Percentiles rank a stretch among this genome's conserved stretches.
phyloP scores from a whole-genome alignment of 768 basidiomycete species.

The Boletus vinaceobasis region DNA sequence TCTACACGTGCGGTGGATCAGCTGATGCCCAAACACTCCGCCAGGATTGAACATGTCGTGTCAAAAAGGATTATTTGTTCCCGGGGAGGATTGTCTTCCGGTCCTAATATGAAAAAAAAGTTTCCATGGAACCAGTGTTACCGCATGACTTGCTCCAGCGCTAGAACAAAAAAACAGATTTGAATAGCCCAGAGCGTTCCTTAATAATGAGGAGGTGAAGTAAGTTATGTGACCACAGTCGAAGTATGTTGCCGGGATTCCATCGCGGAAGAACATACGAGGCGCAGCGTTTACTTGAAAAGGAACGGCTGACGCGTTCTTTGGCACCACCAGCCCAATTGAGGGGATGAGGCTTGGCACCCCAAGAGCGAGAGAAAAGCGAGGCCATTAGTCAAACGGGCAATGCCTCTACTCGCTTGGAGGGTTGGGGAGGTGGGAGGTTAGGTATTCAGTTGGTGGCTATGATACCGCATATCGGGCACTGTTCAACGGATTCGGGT shows the following conservation, averaged over 20 bases:
- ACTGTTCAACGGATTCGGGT: constrained; percentile 32
- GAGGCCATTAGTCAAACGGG: constrained; percentile 31
- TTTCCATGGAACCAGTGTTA: constrained; percentile 23
- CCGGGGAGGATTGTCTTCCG: constrained; percentile 25
- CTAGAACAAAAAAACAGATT: constrained; percentile 23
- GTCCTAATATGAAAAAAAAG: constrained; percentile 28
- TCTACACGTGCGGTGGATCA: constrained; percentile 29
- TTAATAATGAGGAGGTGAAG: constrained; percentile 28
- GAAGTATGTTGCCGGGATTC: constrained; percentile 25
- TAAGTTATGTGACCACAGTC: constrained; percentile 25
- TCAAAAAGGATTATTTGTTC: constrained; percentile 22
- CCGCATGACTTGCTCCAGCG: constrained; percentile 22
- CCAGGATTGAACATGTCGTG: constrained; percentile 17
- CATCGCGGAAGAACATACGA: constrained; percentile 27
- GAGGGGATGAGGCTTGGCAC: constrained; percentile 22
- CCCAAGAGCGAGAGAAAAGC: constrained; percentile 15
- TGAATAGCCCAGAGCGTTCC: constrained; percentile 25
- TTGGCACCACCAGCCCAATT: constrained; percentile 13
- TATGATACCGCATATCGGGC: constrained; percentile 26
- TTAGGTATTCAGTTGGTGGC: constrained; percentile 20
- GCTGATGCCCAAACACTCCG: constrained; percentile 19
- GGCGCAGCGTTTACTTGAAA: constrained; percentile 23
- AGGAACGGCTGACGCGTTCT: constrained; percentile 13
- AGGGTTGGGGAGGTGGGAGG: constrained; percentile 16
- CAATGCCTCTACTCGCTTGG: constrained; percentile 27